Evolutionary conservation across 129 eudicot genomes (phyloP).

Genomic region (Pittosporum tobira): DNA sequence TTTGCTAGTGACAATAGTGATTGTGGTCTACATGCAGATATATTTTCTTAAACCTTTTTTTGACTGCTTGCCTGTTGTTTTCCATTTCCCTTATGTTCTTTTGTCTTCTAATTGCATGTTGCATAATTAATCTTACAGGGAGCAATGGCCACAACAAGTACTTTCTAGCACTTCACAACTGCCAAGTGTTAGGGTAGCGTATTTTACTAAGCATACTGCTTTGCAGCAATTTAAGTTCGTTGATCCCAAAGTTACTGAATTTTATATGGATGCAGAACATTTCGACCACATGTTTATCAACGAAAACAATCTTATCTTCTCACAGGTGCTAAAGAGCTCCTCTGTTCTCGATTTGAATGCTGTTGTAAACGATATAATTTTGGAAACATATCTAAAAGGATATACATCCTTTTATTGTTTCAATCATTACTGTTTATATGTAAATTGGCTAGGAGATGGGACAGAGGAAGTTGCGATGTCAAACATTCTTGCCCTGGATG

Average conservation of each 20-base stretch:
- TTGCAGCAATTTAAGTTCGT: constrained; percentile 48
- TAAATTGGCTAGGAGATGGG: too few species aligned
- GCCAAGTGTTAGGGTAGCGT: constrained; percentile 46
- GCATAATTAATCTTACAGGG: constrained; percentile 28
- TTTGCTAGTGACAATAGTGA: background rate
- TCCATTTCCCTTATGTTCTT: too few species aligned
- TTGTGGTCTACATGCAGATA: background rate
- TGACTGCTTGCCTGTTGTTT: background rate
- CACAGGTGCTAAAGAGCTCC: constrained; percentile 36
- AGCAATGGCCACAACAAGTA: constrained; percentile 53
- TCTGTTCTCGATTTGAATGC: background rate
- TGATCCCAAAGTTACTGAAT: constrained; percentile 39
- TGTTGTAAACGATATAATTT: background rate
- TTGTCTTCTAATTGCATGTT: constrained; percentile 1
- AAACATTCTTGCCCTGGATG: too few species aligned
- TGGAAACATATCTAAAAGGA: background rate
- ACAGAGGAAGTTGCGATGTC: too few species aligned
- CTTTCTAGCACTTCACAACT: constrained; percentile 17
- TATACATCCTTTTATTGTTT: too few species aligned
- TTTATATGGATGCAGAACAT: constrained; percentile 25
- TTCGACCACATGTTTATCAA: constrained; percentile 35
- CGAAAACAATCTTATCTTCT: constrained; percentile 31
- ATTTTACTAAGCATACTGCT: constrained; percentile 37
- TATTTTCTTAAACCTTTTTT: background rate
- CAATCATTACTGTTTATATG: too few species aligned